Percentiles rank a stretch among this genome's conserved stretches.
These are phyloP conservation scores for Sporothrix pallida DNA, from an alignment of 2,329 filamentous ascomycete species.

Conservation along the genomic window DNA sequence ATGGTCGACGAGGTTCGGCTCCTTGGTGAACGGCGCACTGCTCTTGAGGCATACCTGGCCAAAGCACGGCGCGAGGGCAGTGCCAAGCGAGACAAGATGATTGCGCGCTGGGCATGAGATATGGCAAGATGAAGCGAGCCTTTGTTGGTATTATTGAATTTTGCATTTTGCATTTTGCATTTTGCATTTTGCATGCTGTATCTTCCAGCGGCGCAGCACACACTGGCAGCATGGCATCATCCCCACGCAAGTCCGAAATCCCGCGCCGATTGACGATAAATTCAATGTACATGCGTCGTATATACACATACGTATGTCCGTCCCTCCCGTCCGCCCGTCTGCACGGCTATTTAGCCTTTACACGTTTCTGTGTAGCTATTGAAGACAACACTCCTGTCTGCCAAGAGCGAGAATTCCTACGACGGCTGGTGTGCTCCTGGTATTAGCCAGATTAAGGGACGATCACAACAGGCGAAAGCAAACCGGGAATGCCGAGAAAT, in stretches of 20 bases:
- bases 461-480: background rate
- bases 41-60: conserved; percentile 47
- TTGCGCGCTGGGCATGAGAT: conserved; percentile 50
- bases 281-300: background rate
- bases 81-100: conserved; percentile 56
- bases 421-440: background rate
- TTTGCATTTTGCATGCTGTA: background rate
- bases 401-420: background rate
- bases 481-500: background rate
- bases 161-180: background rate
- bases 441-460: conserved; percentile 4
- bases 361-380: background rate
- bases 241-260: conserved; percentile 16
- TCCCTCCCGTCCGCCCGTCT: background rate
- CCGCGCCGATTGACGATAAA: conserved; percentile 6
- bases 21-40: conserved; percentile 48
- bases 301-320: background rate
- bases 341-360: conserved; percentile 5
- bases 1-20: conserved; percentile 54
- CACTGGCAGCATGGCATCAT: background rate
- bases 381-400: background rate
- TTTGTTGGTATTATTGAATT: background rate
- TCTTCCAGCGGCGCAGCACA: background rate
- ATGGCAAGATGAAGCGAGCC: background rate
- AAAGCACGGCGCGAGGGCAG: conserved; percentile 49